These are phyloP conservation scores for Alternaria panax DNA, from an alignment of 2,329 filamentous ascomycete genomes.

Conservation along the genomic window DNA sequence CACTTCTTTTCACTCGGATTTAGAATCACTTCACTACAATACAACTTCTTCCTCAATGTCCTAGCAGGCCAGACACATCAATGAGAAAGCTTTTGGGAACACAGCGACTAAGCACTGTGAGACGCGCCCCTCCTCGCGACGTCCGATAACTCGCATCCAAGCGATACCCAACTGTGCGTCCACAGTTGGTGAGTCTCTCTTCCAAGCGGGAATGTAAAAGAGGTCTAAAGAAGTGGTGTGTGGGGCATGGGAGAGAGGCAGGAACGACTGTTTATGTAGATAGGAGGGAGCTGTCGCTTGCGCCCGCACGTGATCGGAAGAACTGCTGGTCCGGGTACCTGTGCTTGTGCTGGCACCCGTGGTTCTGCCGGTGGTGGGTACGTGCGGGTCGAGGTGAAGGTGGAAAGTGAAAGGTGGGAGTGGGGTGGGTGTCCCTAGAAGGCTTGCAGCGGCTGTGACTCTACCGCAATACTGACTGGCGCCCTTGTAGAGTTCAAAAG, in stretches of 20 bases:
- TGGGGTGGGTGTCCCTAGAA: neutral
- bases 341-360: neutral
- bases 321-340: neutral
- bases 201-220: neutral
- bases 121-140: constrained; percentile 4
- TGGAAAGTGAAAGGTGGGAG: neutral
- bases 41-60: constrained; percentile 11
- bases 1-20: neutral
- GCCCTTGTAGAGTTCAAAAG: no score
- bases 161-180: neutral
- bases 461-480: neutral
- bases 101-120: constrained; percentile 1
- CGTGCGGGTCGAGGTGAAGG: neutral
- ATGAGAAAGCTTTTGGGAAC: constrained; percentile 12
- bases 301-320: neutral
- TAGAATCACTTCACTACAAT: neutral
- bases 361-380: neutral
- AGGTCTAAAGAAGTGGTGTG: neutral
- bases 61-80: constrained; percentile 8
- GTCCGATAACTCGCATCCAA: constrained; percentile 12
- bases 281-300: neutral
- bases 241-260: neutral
- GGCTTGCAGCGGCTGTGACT: neutral
- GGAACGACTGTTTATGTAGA: constrained; percentile 3
- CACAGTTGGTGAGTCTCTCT: constrained; percentile 1